Percentiles rank a stretch among this genome's conserved stretches.
Conservation (phyloP, 768 basidiomycete species). For the Pleurotus tuoliensis region DNA sequence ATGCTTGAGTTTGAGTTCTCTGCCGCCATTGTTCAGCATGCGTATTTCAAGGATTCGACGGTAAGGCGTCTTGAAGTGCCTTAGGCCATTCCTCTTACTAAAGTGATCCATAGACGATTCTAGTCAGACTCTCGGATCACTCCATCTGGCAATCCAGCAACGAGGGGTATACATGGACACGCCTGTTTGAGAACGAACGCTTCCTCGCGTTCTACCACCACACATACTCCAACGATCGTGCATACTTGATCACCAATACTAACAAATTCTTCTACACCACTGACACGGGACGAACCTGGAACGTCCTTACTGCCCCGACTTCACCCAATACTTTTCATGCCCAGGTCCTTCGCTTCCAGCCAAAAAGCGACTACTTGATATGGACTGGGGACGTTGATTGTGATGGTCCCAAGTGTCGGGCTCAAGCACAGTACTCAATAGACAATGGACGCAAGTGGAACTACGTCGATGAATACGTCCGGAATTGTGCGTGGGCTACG, state of each 20-base stretch:
- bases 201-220: slow-evolving; percentile 91
- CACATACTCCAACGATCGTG: slow-evolving; percentile 70
- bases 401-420: slow-evolving; percentile 54
- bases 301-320: slow-evolving; percentile 49
- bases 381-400: slow-evolving; percentile 85
- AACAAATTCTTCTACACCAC: slow-evolving; percentile 74
- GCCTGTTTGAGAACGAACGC: slow-evolving; percentile 50
- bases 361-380: slow-evolving; percentile 77
- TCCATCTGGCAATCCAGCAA: slow-evolving; percentile 92
- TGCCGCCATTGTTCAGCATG: slow-evolving; percentile 62
- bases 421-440: slow-evolving; percentile 67
- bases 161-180: slow-evolving; percentile 91
- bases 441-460: slow-evolving; percentile 80
- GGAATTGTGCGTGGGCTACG: slow-evolving; percentile 88
- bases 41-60: slow-evolving; percentile 81
- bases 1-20: slow-evolving; percentile 60
- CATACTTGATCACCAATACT: slow-evolving; percentile 81
- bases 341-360: slow-evolving; percentile 84
- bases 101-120: slow-evolving; percentile 55
- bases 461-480: slow-evolving; percentile 79
- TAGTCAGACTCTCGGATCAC: slow-evolving; percentile 74
- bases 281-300: slow-evolving; percentile 76
- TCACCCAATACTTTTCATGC: slow-evolving; percentile 78
- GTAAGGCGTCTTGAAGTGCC: slow-evolving; percentile 30
- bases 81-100: slow-evolving; percentile 6